Conservation (phyloP, 257 asterid genomes). For the Ballota nigra region DNA sequence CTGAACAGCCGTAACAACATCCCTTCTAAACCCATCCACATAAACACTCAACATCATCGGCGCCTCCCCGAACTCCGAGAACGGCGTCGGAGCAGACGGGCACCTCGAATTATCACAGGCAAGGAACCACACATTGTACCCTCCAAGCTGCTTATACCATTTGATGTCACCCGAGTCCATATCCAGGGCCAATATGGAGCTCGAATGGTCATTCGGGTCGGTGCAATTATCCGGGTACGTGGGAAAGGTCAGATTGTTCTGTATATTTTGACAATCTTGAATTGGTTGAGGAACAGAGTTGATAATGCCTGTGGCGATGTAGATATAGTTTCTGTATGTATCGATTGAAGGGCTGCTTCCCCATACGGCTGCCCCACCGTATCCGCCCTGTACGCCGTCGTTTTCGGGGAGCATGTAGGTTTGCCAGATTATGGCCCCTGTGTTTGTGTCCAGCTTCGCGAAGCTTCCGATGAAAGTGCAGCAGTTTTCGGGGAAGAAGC, state of each 20-base stretch:
- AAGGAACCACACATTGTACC: conserved; percentile 45
- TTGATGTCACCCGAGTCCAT: conserved; percentile 32
- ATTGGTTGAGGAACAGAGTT: conserved; percentile 39
- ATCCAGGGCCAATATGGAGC: conserved; percentile 42
- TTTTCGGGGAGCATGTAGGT: conserved; percentile 48
- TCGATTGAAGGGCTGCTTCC: conserved; percentile 63
- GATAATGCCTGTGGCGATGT: conserved; percentile 53
- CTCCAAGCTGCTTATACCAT: conserved; percentile 51
- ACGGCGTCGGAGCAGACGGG: conserved; percentile 45
- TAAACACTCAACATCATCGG: conserved; percentile 41
- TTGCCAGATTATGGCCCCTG: conserved; percentile 42
- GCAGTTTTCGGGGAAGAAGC: conserved; percentile 30
- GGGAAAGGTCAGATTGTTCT: conserved; percentile 32
- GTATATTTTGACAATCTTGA: conserved; percentile 34
- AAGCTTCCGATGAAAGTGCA: conserved; percentile 58
- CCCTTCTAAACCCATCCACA: conserved; percentile 21
- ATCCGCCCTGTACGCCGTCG: conserved; percentile 31
- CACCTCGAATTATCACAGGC: conserved; percentile 37
- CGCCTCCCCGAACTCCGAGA: conserved; percentile 49
- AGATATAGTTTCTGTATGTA: conserved; percentile 30
- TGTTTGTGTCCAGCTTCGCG: conserved; percentile 36
- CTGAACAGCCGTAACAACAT: conserved; percentile 47
- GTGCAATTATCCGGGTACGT: conserved; percentile 33
- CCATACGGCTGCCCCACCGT: conserved; percentile 55
- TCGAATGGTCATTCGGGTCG: conserved; percentile 37